Conservation (phyloP, 139 green algal species). For the Asterochloris erici region DNA sequence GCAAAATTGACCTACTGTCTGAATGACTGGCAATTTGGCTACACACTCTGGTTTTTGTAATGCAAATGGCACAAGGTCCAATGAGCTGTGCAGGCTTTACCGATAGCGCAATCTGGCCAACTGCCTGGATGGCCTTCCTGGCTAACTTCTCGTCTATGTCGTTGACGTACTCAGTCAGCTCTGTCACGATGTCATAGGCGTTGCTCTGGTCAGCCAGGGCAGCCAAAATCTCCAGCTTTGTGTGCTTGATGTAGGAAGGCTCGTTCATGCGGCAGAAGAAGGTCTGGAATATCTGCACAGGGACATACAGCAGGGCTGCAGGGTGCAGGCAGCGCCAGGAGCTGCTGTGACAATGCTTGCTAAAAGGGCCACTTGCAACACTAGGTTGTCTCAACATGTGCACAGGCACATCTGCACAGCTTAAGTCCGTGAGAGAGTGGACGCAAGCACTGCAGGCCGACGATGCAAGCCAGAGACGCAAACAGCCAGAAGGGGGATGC, state of each 20-base stretch:
- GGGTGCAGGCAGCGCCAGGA: not conserved
- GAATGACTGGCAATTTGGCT: no score
- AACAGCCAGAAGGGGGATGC: no score
- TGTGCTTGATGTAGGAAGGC: conserved; percentile 88
- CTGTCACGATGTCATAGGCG: conserved; percentile 90
- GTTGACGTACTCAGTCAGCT: conserved; percentile 76
- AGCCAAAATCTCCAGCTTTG: conserved; percentile 92
- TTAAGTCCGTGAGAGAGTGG: not conserved
- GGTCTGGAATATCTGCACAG: conserved; percentile 61
- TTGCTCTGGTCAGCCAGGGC: conserved; percentile 79
- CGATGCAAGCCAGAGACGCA: no score
- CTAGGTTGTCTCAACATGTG: not conserved
- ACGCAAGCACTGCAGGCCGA: no score
- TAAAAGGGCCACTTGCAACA: not conserved
- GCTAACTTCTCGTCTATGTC: conserved; percentile 71
- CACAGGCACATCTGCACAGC: not conserved
- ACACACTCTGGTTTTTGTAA: no score
- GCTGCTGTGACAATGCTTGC: not conserved
- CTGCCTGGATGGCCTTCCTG: conserved; percentile 66
- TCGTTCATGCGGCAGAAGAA: conserved; percentile 94
- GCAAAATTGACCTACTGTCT: no score
- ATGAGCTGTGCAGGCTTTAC: not conserved
- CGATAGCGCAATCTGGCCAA: conserved; percentile 69
- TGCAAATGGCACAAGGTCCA: no score
- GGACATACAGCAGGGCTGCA: not conserved